A percentile compares a stretch with the other conserved stretches of the same genome.
Conservation (phyloP, 2,329 filamentous ascomycete genomes). For the Fusarium burgessii region DNA sequence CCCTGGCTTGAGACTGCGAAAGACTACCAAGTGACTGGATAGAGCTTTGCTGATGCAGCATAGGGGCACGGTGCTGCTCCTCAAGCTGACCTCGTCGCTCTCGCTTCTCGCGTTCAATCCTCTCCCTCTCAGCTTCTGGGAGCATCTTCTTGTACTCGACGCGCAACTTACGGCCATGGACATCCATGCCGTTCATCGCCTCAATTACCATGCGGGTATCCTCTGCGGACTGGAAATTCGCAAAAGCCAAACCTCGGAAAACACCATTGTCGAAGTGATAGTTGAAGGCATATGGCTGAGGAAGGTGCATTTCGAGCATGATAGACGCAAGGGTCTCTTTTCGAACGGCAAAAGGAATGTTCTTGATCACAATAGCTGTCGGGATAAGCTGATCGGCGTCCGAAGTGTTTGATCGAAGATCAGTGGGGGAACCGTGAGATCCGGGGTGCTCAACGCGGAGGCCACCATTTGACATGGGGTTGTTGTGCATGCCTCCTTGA, state of each 20-base stretch:
- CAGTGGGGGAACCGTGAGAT: slow-evolving; percentile 55
- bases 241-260: slow-evolving; percentile 94
- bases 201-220: slow-evolving; percentile 95
- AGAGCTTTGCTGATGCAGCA: slow-evolving; percentile 86
- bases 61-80: slow-evolving; percentile 88
- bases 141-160: slow-evolving; percentile 99
- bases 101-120: slow-evolving; percentile 96
- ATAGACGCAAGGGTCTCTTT: slow-evolving; percentile 93
- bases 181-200: slow-evolving; percentile 92
- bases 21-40: slow-evolving; percentile 80
- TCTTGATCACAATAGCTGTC: slow-evolving; percentile 99
- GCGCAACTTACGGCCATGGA: slow-evolving; percentile 92
- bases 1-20: slow-evolving; percentile 70
- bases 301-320: slow-evolving; percentile 94
- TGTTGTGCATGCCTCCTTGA: slow-evolving; percentile 51
- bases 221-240: slow-evolving; percentile 96
- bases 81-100: slow-evolving; percentile 96
- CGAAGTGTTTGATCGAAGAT: slow-evolving; percentile 57
- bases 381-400: slow-evolving; percentile 91
- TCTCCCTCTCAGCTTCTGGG: slow-evolving; percentile 90
- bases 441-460: slow-evolving; percentile 59
- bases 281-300: slow-evolving; percentile 98
- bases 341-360: slow-evolving; percentile 97
- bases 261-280: slow-evolving; percentile 99
- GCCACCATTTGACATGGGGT: slow-evolving; percentile 55